Evolutionary conservation across 768 basidiomycete species (phyloP).

Genomic region (Strobilomyces confusus): DNA sequence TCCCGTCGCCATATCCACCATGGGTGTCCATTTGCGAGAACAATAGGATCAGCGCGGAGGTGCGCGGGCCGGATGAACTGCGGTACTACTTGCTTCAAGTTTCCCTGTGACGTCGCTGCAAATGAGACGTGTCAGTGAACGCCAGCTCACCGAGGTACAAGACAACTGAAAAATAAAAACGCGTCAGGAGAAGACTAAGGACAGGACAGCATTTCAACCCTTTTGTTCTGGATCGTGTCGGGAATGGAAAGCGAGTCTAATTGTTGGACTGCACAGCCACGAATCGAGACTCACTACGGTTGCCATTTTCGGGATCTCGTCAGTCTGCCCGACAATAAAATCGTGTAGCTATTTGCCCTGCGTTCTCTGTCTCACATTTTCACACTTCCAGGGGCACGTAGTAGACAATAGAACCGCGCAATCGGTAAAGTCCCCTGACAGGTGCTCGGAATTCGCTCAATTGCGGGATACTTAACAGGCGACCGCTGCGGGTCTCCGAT

Average conservation of each 20-base stretch:
- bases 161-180: not conserved
- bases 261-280: constrained; percentile 25
- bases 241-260: constrained; percentile 8
- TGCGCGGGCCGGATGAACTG: not conserved
- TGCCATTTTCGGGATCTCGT: constrained; percentile 18
- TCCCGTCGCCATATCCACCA: constrained; percentile 3
- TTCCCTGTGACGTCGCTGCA: not conserved
- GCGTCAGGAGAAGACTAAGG: not conserved
- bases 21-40: constrained; percentile 13
- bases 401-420: constrained; percentile 6
- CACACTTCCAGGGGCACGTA: constrained; percentile 1
- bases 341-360: too few species aligned
- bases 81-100: not conserved
- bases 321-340: not conserved
- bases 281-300: constrained; percentile 16
- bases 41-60: constrained; percentile 14
- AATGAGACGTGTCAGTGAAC: not conserved
- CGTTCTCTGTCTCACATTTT: not conserved
- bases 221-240: constrained; percentile 15
- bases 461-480: not conserved
- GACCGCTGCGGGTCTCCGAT: too few species aligned
- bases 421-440: not conserved
- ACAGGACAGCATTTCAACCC: not conserved
- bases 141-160: not conserved
- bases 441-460: not conserved